Evolutionary conservation across 148 eudicot species (phyloP), one percentile per base, ranked within the genome.

Genomic region (Rhododendron mucronatum): DNA sequence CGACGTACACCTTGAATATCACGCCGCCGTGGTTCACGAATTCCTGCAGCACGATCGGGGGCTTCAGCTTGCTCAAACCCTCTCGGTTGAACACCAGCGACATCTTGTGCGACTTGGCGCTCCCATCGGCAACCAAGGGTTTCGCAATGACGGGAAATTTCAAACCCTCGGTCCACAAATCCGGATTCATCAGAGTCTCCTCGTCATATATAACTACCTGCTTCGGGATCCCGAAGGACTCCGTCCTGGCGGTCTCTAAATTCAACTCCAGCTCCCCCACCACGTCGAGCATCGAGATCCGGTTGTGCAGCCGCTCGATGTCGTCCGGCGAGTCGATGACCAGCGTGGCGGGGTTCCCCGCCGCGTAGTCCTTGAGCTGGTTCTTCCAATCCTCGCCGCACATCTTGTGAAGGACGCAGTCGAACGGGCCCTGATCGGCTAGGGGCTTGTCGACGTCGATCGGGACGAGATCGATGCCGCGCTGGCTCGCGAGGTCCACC

Each of bases 11-110:
- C 86, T 95, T 95, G 81, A 95, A 95, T 28, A 95, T 93, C 28
- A 95, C 93, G 47, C 96, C 96, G 0, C 98, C 98, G 39, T 94
- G 94, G 79, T 95, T 95, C 13, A 95, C 91, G 83, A 95, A 95
- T 76, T 95, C 96, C 48, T 95, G 98, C 79, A 95, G 82, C 47
- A 95, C 96, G 85, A 92, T 89, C 23, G 98, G 94, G 0, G 93
- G 91, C 55, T 95, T 91, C 44, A 95, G 86, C 85, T 87, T 90
- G 37, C 28, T 67, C 81, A 95, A 87, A 0, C 93, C 96, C 21
- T 89, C 88, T 11, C 76, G 85, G 63, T 89, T 89, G 84, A 80
- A 95, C 13, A 95, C 94, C 23, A 95, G 63, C 11, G 92, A 91
- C 95, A 95, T 93, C 65, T 92, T 90, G 82, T 95, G 98, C 71